Conservation (phyloP, 2,329 filamentous ascomycete genomes). For the Emergomyces pasteurianus region DNA sequence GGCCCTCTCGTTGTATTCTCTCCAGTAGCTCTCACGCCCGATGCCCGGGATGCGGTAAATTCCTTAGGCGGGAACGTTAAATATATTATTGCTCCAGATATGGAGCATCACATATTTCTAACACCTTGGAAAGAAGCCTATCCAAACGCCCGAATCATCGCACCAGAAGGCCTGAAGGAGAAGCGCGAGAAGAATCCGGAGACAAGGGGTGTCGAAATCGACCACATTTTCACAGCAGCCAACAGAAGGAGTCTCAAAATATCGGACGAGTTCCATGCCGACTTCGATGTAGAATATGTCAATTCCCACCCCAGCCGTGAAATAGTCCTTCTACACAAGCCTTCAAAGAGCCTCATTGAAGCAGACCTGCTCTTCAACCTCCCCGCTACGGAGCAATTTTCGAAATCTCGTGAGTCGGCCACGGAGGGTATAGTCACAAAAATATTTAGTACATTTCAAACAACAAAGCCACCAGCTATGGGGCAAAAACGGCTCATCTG, state of each 20-base stretch:
- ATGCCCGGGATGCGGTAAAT: slow-evolving; percentile 52
- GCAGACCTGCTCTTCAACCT: slow-evolving; percentile 90
- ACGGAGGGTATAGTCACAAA: slow-evolving; percentile 48
- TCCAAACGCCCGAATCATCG: slow-evolving; percentile 68
- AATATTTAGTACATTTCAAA: slow-evolving; percentile 46
- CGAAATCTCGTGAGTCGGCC: slow-evolving; percentile 42
- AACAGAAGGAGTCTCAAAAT: slow-evolving; percentile 44
- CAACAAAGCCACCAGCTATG: slow-evolving; percentile 46
- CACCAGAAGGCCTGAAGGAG: slow-evolving; percentile 68
- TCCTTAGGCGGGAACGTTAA: slow-evolving; percentile 55
- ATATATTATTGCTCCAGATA: slow-evolving; percentile 79
- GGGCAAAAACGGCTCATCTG: slow-evolving; percentile 73
- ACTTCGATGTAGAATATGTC: slow-evolving; percentile 81
- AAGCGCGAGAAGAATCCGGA: slow-evolving; percentile 55
- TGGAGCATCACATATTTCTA: slow-evolving; percentile 92
- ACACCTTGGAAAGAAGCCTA: slow-evolving; percentile 71
- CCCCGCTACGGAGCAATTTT: slow-evolving; percentile 77
- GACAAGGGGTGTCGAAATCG: slow-evolving; percentile 50
- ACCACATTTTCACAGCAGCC: slow-evolving; percentile 52
- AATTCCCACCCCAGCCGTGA: slow-evolving; percentile 73
- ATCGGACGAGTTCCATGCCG: slow-evolving; percentile 65
- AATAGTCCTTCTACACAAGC: slow-evolving; percentile 74
- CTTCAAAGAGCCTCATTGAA: slow-evolving; percentile 66
- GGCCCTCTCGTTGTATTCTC: slow-evolving; percentile 82
- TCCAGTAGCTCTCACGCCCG: slow-evolving; percentile 70